Conservation (phyloP, 2,329 filamentous ascomycete species). For the Talaromyces funiculosus region DNA sequence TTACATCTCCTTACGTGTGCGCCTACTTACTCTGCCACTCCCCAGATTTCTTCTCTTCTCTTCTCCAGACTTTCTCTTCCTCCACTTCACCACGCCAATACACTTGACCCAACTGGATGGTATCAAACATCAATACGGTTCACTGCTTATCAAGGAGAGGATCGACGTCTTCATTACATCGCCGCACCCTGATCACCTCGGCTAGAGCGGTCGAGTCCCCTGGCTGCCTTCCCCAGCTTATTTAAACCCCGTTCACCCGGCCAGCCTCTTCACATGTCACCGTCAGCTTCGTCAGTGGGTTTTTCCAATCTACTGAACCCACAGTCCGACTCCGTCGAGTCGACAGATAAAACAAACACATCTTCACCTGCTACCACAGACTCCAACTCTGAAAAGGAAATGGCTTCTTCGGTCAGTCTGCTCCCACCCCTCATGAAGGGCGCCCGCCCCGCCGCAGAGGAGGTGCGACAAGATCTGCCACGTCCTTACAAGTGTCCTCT, state of each 20-base stretch:
- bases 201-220: slow-evolving; percentile 1
- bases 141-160: background rate
- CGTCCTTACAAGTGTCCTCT: slow-evolving; percentile 97
- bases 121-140: background rate
- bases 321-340: slow-evolving; percentile 5
- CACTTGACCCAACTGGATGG: slow-evolving; percentile 3
- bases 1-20: slow-evolving; percentile 4
- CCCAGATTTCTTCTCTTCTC: slow-evolving; percentile 17
- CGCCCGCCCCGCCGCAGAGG: slow-evolving; percentile 55
- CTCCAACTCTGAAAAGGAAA: slow-evolving; percentile 25
- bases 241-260: slow-evolving; percentile 9
- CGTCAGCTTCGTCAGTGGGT: slow-evolving; percentile 66
- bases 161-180: background rate
- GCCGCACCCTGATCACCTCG: background rate
- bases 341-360: background rate
- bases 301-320: slow-evolving; percentile 72
- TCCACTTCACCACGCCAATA: slow-evolving; percentile 12
- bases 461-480: slow-evolving; percentile 69
- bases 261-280: slow-evolving; percentile 61
- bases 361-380: slow-evolving; percentile 3
- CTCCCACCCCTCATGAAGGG: slow-evolving; percentile 42
- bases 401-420: slow-evolving; percentile 42
- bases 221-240: background rate
- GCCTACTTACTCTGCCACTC: background rate
- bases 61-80: slow-evolving; percentile 11